Percentiles rank a stretch among this genome's conserved stretches.
phyloP scores from a whole-genome alignment of 768 basidiomycete genomes.

The Lactifluus piperatus region DNA sequence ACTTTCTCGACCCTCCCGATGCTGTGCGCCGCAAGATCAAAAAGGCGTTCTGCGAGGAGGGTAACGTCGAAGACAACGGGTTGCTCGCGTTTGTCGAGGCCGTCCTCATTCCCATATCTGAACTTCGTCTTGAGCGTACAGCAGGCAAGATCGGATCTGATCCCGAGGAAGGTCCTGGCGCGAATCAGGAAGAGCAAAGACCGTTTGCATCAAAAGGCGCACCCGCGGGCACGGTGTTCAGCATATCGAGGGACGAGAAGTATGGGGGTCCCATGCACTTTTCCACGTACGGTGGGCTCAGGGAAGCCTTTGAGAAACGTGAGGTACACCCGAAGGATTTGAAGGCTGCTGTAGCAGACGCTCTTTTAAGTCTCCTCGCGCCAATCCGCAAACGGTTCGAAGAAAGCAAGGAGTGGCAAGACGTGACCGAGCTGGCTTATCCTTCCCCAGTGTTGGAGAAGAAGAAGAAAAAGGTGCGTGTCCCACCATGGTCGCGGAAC shows the following conservation, averaged over 20 bases:
- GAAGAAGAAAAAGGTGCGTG: slow-evolving; percentile 52
- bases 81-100: slow-evolving; percentile 74
- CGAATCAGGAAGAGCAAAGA: slow-evolving; percentile 36
- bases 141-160: slow-evolving; percentile 38
- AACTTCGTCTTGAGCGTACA: slow-evolving; percentile 51
- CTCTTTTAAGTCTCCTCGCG: slow-evolving; percentile 63
- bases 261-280: slow-evolving; percentile 79
- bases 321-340: slow-evolving; percentile 85
- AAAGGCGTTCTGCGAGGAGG: slow-evolving; percentile 89
- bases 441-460: slow-evolving; percentile 59
- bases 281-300: slow-evolving; percentile 50
- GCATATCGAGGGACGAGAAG: slow-evolving; percentile 68
- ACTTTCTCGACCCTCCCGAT: slow-evolving; percentile 86
- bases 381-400: slow-evolving; percentile 78
- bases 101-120: slow-evolving; percentile 82
- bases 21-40: slow-evolving; percentile 84
- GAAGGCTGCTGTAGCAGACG: slow-evolving; percentile 68
- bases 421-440: slow-evolving; percentile 71
- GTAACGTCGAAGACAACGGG: slow-evolving; percentile 82
- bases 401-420: slow-evolving; percentile 72
- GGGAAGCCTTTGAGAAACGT: slow-evolving; percentile 66
- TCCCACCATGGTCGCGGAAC: background rate
- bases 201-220: slow-evolving; percentile 63
- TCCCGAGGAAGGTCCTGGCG: slow-evolving; percentile 37
- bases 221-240: slow-evolving; percentile 76